Conservation (phyloP, 176 grass and related monocot genomes). For the Rhynchospora pubera region DNA sequence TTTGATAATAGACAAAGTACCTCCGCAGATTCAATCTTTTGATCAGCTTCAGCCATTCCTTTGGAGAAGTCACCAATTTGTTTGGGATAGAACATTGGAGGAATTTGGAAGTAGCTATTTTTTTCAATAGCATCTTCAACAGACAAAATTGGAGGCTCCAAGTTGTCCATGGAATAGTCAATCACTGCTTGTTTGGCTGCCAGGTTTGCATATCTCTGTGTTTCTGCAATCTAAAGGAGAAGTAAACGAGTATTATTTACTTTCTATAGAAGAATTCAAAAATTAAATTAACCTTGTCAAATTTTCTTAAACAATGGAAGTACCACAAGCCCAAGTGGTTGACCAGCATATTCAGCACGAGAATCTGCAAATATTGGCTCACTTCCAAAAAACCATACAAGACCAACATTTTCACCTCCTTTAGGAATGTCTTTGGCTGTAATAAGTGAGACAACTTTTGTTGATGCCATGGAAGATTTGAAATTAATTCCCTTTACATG, state of each 20-base stretch:
- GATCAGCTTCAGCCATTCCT: conserved; percentile 67
- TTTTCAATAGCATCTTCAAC: conserved; percentile 59
- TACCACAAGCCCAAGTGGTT: conserved; percentile 76
- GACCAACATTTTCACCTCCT: conserved; percentile 62
- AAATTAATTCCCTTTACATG: conserved; percentile 54
- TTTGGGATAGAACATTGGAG: conserved; percentile 28
- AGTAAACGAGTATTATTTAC: not conserved
- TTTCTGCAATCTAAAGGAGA: conserved; percentile 57
- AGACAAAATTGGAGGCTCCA: conserved; percentile 51
- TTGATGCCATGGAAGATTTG: conserved; percentile 49
- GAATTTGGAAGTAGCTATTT: conserved; percentile 41
- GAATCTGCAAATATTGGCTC: conserved; percentile 65
- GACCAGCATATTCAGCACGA: conserved; percentile 55
- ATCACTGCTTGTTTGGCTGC: conserved; percentile 53
- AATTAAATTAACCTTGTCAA: not conserved
- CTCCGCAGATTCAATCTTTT: conserved; percentile 51
- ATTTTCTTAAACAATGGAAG: not conserved
- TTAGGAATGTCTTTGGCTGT: conserved; percentile 62
- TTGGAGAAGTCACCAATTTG: conserved; percentile 56
- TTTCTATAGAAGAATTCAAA: not conserved
- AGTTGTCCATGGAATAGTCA: conserved; percentile 43
- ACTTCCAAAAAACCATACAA: conserved; percentile 32
- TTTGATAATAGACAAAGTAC: conserved; percentile 27
- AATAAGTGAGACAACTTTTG: conserved; percentile 49
- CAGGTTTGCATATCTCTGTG: conserved; percentile 60